These are phyloP conservation scores for Spizellomyces sp. DNA, from an alignment of 192 early-diverging fungal species.

Conservation along the genomic window DNA sequence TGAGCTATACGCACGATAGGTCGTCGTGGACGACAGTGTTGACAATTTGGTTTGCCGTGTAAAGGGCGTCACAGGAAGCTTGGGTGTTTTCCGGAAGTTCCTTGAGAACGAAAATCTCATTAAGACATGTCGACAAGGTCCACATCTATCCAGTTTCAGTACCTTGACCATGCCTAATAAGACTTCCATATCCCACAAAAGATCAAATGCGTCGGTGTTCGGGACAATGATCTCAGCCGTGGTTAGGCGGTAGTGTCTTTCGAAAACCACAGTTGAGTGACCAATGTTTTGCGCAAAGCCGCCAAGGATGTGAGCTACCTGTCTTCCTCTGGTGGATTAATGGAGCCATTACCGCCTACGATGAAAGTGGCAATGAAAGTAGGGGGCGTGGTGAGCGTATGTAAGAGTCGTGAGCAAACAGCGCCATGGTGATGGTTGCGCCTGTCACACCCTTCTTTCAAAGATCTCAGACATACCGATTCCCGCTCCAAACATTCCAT, in stretches of 20 bases:
- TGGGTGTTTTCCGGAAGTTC: slow-evolving; percentile 70
- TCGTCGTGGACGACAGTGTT: slow-evolving; percentile 68
- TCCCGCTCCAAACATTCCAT: slow-evolving; percentile 89
- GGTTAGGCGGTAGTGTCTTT: slow-evolving; percentile 53
- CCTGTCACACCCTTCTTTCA: slow-evolving; percentile 42
- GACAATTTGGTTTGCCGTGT: slow-evolving; percentile 76
- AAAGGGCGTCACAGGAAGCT: slow-evolving; percentile 78
- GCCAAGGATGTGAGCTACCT: slow-evolving; percentile 10
- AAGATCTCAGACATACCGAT: slow-evolving; percentile 31
- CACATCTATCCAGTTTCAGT: not conserved
- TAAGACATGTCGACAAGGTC: not conserved
- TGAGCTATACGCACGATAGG: slow-evolving; percentile 16
- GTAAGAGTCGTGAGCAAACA: not conserved
- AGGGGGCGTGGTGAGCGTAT: not conserved
- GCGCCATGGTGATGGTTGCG: not conserved
- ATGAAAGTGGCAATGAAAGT: slow-evolving; percentile 3
- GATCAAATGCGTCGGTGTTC: slow-evolving; percentile 68
- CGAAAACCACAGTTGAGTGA: too few relatives aligned
- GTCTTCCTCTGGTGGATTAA: slow-evolving; percentile 70
- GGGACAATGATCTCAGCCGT: slow-evolving; percentile 71
- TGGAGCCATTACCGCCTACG: slow-evolving; percentile 37
- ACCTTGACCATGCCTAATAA: slow-evolving; percentile 68
- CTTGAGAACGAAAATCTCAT: slow-evolving; percentile 14
- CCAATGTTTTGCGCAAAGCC: too few relatives aligned
- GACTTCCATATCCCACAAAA: slow-evolving; percentile 79